phyloP scores from a whole-genome alignment of 1,284 basidiomycete genomes.

The Cerioporus squamosus region DNA sequence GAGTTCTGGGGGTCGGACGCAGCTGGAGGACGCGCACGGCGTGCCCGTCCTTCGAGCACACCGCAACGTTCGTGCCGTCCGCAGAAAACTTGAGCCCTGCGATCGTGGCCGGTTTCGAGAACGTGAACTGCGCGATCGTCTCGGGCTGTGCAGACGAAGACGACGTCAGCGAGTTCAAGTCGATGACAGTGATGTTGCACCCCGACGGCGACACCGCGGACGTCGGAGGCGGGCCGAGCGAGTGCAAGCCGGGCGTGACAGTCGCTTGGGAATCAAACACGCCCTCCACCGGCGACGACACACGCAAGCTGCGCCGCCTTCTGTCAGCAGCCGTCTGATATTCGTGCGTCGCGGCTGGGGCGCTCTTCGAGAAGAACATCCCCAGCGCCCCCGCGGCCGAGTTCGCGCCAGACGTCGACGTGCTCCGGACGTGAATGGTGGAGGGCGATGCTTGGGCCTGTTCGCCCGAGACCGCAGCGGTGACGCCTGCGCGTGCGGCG shows the following conservation, averaged over 20 bases:
- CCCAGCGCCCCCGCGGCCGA: slow-evolving; percentile 10
- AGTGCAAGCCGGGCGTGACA: slow-evolving; percentile 3
- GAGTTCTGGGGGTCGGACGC: slow-evolving; percentile 41
- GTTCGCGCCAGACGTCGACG: background rate
- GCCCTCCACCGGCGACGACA: slow-evolving; percentile 12
- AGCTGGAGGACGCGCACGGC: slow-evolving; percentile 60
- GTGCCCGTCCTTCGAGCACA: slow-evolving; percentile 64
- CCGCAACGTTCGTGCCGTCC: slow-evolving; percentile 63
- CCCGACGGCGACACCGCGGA: slow-evolving; percentile 27
- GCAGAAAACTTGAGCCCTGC: slow-evolving; percentile 59
- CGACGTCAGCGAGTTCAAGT: slow-evolving; percentile 48
- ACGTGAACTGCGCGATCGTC: slow-evolving; percentile 51
- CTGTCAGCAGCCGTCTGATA: slow-evolving; percentile 17
- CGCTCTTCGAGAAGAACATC: slow-evolving; percentile 64
- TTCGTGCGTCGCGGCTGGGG: slow-evolving; percentile 47
- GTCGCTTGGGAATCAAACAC: slow-evolving; percentile 10
- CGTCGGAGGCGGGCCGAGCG: slow-evolving; percentile 23
- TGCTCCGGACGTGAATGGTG: background rate
- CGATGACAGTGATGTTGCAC: slow-evolving; percentile 57
- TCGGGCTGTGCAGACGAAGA: slow-evolving; percentile 28
- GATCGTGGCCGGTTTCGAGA: slow-evolving; percentile 52
- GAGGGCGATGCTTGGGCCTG: background rate
- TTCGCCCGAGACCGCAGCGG: slow-evolving; percentile 26
- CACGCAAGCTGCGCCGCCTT: slow-evolving; percentile 12
- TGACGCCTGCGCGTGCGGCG: slow-evolving; percentile 42